Base-by-base conservation (phyloP, 2,329 filamentous ascomycete species). In the Phyllosticta citribraziliensis region DNA sequence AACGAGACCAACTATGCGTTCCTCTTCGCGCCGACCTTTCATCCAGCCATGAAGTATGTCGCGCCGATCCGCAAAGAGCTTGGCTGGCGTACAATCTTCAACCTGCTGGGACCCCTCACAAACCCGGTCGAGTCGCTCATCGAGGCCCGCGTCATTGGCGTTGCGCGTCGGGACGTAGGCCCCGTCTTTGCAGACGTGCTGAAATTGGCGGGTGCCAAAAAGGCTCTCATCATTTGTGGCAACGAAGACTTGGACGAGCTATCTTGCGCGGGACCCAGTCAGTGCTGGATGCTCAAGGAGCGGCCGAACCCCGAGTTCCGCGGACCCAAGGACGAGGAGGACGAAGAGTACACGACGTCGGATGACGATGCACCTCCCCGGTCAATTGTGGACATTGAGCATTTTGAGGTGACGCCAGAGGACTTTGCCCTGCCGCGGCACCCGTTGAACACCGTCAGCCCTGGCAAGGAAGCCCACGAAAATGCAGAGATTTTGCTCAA, bases 11-110 rank as follows among this genome's bases (percentile, higher is more conserved):
- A 96, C 77, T 99, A 97, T 78, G 88, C 88, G 65, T 99, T 99
- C 76, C 83, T 99, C 30, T 97, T 94, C 71, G 94, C 94, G 0
- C 93, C 94, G 50, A 89, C 94, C 66, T 99, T 97, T 81, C 94
- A 99, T 76, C 91, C 91, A 0, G 93, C 91, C 55, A 97, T 97
- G 88, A 87, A 85, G 72, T 87, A 92, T 73, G 91, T 94, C 50
- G 91, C 91, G 4, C 85, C 88, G 1, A 87, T 97, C 65, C 88
- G 94, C 64, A 89, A 85, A 70, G 88, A 95, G 72, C 84, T 99
- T 22, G 93, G 93, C 62, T 93, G 94, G 82, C 86, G 94, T 68
- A 99, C 94, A 1, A 93, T 99, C 67, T 99, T 99, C 84, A 99
- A 99, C 76, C 84, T 99, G 17, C 83, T 99, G 56, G 94, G 94